These are phyloP conservation scores for Amorphotheca resinae DNA, from an alignment of 495 filamentous ascomycete species.

Conservation along the genomic window DNA sequence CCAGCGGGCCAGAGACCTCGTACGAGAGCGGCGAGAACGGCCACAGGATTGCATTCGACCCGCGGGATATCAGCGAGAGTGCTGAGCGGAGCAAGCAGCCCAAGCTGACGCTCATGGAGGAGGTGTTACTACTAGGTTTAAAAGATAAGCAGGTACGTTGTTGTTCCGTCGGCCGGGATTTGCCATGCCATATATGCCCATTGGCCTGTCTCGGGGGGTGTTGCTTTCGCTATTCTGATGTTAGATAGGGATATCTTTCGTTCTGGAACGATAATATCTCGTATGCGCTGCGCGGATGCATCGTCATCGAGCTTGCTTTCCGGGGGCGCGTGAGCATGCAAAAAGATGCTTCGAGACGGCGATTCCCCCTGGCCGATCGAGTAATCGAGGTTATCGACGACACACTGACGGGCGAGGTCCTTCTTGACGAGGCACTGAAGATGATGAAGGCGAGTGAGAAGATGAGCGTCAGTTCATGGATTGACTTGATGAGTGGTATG, in stretches of 20 bases:
- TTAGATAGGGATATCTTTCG: slow-evolving; percentile 64
- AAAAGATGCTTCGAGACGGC: slow-evolving; percentile 82
- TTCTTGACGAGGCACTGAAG: slow-evolving; percentile 95
- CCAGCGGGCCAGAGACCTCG: slow-evolving; percentile 67
- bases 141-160: slow-evolving; percentile 90
- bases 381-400: slow-evolving; percentile 96
- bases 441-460: slow-evolving; percentile 99
- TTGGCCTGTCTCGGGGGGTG: too few species aligned
- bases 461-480: slow-evolving; percentile 98
- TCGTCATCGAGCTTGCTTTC: slow-evolving; percentile 94
- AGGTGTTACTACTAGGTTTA: slow-evolving; percentile 83
- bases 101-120: slow-evolving; percentile 97
- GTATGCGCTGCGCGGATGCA: slow-evolving; percentile 92
- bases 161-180: too few species aligned
- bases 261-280: slow-evolving; percentile 99
- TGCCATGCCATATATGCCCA: too few species aligned
- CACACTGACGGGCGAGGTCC: slow-evolving; percentile 90
- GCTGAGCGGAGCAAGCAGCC: slow-evolving; percentile 95
- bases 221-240: too few species aligned
- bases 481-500: slow-evolving; percentile 95
- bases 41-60: slow-evolving; percentile 97
- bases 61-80: slow-evolving; percentile 92
- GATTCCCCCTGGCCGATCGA: slow-evolving; percentile 85
- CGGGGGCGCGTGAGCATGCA: slow-evolving; percentile 96
- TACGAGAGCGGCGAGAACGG: slow-evolving; percentile 92